phyloP scores from a whole-genome alignment of 306 rosid genomes.

The Prunus davidiana region DNA sequence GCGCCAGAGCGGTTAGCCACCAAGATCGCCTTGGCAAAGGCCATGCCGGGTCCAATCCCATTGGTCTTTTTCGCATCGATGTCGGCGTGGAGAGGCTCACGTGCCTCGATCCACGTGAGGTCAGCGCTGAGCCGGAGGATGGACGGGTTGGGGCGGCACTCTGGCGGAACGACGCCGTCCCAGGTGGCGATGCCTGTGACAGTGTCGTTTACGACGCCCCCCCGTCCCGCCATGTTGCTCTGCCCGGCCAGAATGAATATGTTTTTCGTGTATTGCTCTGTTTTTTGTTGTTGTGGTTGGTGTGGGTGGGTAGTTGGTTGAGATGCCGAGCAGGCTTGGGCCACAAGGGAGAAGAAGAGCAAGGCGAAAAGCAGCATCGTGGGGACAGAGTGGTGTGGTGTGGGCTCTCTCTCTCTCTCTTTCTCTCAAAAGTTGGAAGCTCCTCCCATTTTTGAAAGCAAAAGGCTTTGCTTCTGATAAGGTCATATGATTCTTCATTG shows the following conservation, averaged over 20 bases:
- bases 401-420: not conserved
- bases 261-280: conserved; percentile 9
- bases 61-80: conserved; percentile 27
- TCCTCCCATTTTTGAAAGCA: not conserved
- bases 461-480: not conserved
- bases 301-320: not conserved
- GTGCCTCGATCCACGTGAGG: conserved; percentile 64
- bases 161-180: conserved; percentile 64
- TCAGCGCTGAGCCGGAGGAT: conserved; percentile 42
- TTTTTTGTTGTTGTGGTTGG: not conserved
- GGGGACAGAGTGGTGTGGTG: not conserved
- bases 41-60: conserved; percentile 46
- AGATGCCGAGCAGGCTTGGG: conserved; percentile 9
- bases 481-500: not conserved
- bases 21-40: conserved; percentile 35
- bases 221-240: conserved; percentile 97
- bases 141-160: conserved; percentile 39
- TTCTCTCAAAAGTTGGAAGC: not conserved
- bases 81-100: conserved; percentile 69
- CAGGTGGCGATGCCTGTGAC: conserved; percentile 37
- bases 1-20: not conserved
- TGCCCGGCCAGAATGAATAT: conserved; percentile 89
- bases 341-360: conserved; percentile 16
- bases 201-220: conserved; percentile 47
- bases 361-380: conserved; percentile 7